Base-by-base conservation (phyloP, 2,329 filamentous ascomycete genomes). In the Fonsecaea multimorphosa region DNA sequence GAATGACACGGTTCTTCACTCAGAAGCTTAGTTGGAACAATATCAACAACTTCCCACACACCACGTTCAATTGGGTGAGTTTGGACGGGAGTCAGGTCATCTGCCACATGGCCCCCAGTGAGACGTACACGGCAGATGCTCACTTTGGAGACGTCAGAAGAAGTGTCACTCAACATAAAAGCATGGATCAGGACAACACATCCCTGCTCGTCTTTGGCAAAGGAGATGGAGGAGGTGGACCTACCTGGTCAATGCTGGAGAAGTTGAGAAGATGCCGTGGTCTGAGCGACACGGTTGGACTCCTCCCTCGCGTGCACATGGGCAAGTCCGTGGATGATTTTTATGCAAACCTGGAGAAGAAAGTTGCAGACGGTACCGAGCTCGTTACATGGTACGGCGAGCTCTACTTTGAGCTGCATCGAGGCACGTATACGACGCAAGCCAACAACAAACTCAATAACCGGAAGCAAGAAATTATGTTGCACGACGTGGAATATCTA, bases 21-120 rank as follows among this genome's bases (percentile, higher is more conserved):
- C 95, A 99, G 78, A 99, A 99, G 81, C 84, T 99, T 66, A 98
- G 94, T 82, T 99, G 95, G 95, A 98, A 98, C 82, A 98, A 98
- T 77, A 98, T 98, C 85, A 98, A 98, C 81, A 96, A 91, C 75
- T 99, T 98, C 80, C 95, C 95, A 0, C 95, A 98, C 76, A 98
- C 95, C 5, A 98, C 95, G 0, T 99, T 99, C 84, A 97, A 97
- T 78, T 99, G 95, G 95, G 93, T 99, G 34, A 88, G 93, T 12
- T 86, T 97, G 14, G 95, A 99, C 77, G 94, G 95, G 64, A 96
- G 91, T 74, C 95, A 98, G 75, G 95, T 99, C 71, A 87, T 99
- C 68, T 98, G 94, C 78, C 95, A 99, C 75, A 99, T 99, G 95
- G 88, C 93, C 2, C 95, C 95, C 1, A 87, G 92, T 1, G 93